A percentile compares a stretch with the other conserved stretches of the same genome.
phyloP scores from a whole-genome alignment of 2,329 filamentous ascomycete species.

The Xylaria sp. region DNA sequence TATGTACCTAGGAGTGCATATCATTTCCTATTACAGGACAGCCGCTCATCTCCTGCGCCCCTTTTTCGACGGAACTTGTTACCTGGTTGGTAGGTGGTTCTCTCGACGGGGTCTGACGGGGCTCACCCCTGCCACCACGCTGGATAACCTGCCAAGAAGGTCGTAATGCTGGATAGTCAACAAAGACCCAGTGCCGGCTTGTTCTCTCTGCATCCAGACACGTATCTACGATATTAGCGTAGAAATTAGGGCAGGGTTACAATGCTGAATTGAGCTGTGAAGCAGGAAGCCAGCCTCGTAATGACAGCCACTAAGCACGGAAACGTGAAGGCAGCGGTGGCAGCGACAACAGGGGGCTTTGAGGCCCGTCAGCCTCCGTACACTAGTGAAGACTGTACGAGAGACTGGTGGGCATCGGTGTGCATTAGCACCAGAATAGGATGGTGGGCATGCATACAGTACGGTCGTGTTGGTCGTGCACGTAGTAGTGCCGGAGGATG shows the following conservation, averaged over 20 bases:
- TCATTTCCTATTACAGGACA: conserved; percentile 29
- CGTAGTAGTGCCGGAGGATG: conserved; percentile 13
- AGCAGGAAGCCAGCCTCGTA: conserved; percentile 26
- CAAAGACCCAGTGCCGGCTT: no score
- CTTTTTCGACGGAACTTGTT: conserved; percentile 29
- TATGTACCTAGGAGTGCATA: not conserved
- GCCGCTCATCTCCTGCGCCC: conserved; percentile 35
- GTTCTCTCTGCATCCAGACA: no score
- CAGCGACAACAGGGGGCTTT: not conserved
- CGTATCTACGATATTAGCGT: not conserved
- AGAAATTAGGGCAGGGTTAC: conserved; percentile 18
- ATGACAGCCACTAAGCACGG: conserved; percentile 27
- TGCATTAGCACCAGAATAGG: conserved; percentile 30
- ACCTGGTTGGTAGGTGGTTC: conserved; percentile 6
- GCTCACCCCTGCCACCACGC: conserved; percentile 24
- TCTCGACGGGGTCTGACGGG: not conserved
- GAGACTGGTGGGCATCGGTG: conserved; percentile 11
- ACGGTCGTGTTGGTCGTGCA: conserved; percentile 1
- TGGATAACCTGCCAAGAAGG: conserved; percentile 26
- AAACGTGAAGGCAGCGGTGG: conserved; percentile 6
- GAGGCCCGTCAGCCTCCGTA: conserved; percentile 4
- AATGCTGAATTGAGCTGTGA: conserved; percentile 25
- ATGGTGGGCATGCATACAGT: conserved; percentile 24
- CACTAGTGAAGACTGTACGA: not conserved
- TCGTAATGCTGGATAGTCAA: conserved; percentile 26